Evolutionary conservation across 2,329 filamentous ascomycete species (phyloP).

Genomic region (Xylariaceae sp.): DNA sequence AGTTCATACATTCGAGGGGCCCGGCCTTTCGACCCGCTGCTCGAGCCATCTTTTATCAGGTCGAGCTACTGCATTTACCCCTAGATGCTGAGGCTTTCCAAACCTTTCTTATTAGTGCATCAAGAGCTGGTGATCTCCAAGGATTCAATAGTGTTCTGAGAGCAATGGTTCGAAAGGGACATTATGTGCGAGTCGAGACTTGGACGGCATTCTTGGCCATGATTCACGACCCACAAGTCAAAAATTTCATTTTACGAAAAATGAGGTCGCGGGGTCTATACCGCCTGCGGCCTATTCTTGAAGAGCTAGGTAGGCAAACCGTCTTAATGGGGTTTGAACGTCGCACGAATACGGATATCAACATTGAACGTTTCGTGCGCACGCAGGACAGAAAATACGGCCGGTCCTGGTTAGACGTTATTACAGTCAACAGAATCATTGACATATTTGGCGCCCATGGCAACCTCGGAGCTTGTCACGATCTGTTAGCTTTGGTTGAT

Average conservation of each 20-base stretch:
- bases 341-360: conserved; percentile 1
- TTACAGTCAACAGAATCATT: conserved; percentile 40
- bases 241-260: conserved; percentile 54
- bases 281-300: conserved; percentile 28
- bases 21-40: conserved; percentile 31
- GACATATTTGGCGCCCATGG: conserved; percentile 31
- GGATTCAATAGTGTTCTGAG: conserved; percentile 35
- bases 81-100: conserved; percentile 37
- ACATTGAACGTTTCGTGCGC: conserved; percentile 28
- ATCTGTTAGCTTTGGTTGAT: conserved; percentile 30
- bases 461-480: conserved; percentile 26
- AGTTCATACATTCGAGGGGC: conserved; percentile 31
- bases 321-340: conserved; percentile 31
- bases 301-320: conserved; percentile 34
- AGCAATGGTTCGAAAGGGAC: conserved; percentile 37
- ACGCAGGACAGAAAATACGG: conserved; percentile 33
- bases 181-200: conserved; percentile 29
- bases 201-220: conserved; percentile 45
- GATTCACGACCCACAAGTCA: conserved; percentile 46
- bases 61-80: conserved; percentile 29
- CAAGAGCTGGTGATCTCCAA: conserved; percentile 34
- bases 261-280: conserved; percentile 33
- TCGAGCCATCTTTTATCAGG: conserved; percentile 32
- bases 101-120: conserved; percentile 34
- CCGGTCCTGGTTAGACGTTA: conserved; percentile 34